Percentiles rank a stretch among this genome's conserved stretches.
Evolutionary conservation across 441 rosid genomes (phyloP).

Genomic region (Bocquillonia castaneifolia): DNA sequence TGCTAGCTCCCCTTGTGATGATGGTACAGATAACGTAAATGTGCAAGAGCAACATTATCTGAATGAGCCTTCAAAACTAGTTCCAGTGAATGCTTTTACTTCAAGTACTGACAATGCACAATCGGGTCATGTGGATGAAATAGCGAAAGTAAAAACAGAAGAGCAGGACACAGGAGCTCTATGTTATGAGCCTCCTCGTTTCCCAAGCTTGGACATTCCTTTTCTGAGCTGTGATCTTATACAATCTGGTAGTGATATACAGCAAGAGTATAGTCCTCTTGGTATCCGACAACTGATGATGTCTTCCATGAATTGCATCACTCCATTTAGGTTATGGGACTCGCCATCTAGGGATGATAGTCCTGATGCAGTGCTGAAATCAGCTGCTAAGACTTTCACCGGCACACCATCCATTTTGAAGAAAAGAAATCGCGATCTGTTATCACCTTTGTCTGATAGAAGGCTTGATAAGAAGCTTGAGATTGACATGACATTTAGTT

Average conservation of each 20-base stretch:
- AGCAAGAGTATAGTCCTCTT: conserved; percentile 95
- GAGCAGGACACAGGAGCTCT: conserved; percentile 62
- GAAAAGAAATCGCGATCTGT: conserved; percentile 76
- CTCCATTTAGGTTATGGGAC: conserved; percentile 93
- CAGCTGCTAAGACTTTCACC: conserved; percentile 66
- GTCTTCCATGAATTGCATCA: conserved; percentile 75
- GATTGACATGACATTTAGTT: conserved; percentile 51
- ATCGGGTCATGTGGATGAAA: conserved; percentile 38
- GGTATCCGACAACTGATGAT: conserved; percentile 96
- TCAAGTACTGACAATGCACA: conserved; percentile 39
- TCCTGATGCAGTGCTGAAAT: conserved; percentile 73
- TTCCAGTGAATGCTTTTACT: conserved; percentile 52
- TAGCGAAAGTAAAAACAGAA: conserved; percentile 30
- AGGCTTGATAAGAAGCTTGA: conserved; percentile 70
- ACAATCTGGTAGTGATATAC: conserved; percentile 66
- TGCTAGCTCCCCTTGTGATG: conserved; percentile 43
- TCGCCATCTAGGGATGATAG: conserved; percentile 71
- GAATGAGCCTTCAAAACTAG: conserved; percentile 54
- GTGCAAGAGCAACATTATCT: conserved; percentile 47
- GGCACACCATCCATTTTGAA: conserved; percentile 84
- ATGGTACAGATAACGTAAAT: conserved; percentile 29
- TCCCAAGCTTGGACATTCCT: conserved; percentile 88
- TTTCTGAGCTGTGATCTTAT: conserved; percentile 95
- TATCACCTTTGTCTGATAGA: conserved; percentile 88
- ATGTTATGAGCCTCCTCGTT: conserved; percentile 97